Evolutionary conservation across 1,139 yeast species (phyloP), one percentile per base, ranked within the genome.

Genomic region (Candida anutae): DNA sequence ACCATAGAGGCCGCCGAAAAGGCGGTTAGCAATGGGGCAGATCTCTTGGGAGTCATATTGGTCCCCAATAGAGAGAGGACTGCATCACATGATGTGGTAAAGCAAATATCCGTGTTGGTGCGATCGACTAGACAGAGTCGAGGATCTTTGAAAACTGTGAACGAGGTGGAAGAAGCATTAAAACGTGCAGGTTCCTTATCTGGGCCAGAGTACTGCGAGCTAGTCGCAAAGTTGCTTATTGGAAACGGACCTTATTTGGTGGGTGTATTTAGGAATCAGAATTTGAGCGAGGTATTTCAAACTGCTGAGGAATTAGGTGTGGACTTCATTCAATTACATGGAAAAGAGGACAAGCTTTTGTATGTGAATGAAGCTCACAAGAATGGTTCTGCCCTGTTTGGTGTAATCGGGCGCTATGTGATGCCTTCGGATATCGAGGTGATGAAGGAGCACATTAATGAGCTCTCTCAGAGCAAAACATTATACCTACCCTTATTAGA

Each of bases 221-320:
- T 40, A 3, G 48, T 60, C 3, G 31, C 54, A 1, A 35, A 42
- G n/a, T 39, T 53, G 10, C 39, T 77, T 4, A 35, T 40, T 3
- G 58, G 55, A 25, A 62, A 70, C 33, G 83, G 88, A 0, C 95
- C 95, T 0, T 70, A 62, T 40, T 52, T 82, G 3, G 96, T 87
- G 2, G 98, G 97, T 1, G 98, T 90, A 2, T 87, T 90, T 55
- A 65, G 90, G 35, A 85, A 90, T 50, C 97, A 88, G 51, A 47
- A 77, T 0, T 44, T 79, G 2, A 77, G 71, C 2, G 80, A 79
- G 13, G 80, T 88, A 0, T 50, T 65, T 21, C 36, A 43, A 6
- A 45, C 67, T 1, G 74, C 75, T 5, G 45, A 56, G 1, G 66
- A 64, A 6, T 53, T 78, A 15, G 58, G 61, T 0, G 50, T 87